Evolutionary conservation across 2,329 filamentous ascomycete species (phyloP).

Genomic region (Aspergillus japonicus): DNA sequence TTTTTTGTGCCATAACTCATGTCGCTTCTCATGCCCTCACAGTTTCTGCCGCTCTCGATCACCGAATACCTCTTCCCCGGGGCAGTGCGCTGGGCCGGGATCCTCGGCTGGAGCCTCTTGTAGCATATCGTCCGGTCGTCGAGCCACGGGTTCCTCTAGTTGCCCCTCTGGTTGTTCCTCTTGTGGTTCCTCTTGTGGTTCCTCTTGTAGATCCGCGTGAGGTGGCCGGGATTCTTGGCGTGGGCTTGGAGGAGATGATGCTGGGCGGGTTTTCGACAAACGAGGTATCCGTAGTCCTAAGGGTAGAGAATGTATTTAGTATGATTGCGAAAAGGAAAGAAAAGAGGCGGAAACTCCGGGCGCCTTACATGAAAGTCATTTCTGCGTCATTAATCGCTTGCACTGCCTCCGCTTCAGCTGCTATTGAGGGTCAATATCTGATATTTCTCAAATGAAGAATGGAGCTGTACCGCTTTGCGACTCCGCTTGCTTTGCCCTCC

Average conservation of each 20-base stretch:
- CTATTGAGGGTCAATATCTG: background rate
- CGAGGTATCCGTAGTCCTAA: conserved; percentile 83
- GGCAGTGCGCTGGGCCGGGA: conserved; percentile 40
- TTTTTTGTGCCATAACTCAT: too few species aligned
- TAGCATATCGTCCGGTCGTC: conserved; percentile 36
- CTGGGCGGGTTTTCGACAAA: conserved; percentile 80
- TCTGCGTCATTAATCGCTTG: conserved; percentile 58
- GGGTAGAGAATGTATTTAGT: conserved; percentile 6
- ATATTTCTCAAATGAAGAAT: too few species aligned
- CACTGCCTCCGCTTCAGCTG: conserved; percentile 32
- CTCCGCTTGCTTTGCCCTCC: conserved; percentile 60
- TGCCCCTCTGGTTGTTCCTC: background rate
- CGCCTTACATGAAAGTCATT: conserved; percentile 76
- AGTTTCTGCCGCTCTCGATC: conserved; percentile 14
- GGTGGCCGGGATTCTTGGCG: conserved; percentile 31
- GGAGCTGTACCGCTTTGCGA: conserved; percentile 45
- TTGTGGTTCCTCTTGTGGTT: conserved; percentile 17
- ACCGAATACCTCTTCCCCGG: conserved; percentile 41
- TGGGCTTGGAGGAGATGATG: conserved; percentile 48
- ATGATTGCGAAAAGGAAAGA: background rate
- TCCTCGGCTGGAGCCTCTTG: conserved; percentile 34
- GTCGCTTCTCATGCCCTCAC: background rate
- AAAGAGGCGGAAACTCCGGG: background rate
- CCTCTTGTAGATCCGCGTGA: conserved; percentile 24
- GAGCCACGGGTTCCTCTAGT: conserved; percentile 22